phyloP scores from a whole-genome alignment of 1,139 yeast species.

The Suhomyces bolitotheri region DNA sequence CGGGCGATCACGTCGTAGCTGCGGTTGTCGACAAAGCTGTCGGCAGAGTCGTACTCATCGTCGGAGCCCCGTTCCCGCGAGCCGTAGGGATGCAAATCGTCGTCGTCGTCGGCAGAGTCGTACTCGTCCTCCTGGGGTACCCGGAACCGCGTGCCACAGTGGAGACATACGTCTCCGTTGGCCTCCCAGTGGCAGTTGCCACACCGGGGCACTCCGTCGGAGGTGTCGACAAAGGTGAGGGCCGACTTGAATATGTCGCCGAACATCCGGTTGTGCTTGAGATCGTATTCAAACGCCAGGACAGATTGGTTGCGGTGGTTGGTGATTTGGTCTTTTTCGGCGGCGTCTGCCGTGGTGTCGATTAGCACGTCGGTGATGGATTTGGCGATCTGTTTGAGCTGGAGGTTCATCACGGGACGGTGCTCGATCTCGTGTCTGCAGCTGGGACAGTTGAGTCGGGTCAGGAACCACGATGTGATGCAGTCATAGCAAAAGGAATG shows the following conservation, averaged over 20 bases:
- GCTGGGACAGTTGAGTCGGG: slow-evolving; percentile 53
- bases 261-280: slow-evolving; percentile 38
- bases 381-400: slow-evolving; percentile 38
- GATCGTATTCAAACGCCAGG: slow-evolving; percentile 41
- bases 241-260: slow-evolving; percentile 53
- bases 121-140: slow-evolving; percentile 29
- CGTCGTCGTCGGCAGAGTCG: slow-evolving; percentile 33
- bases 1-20: slow-evolving; percentile 18
- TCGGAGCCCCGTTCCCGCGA: slow-evolving; percentile 3
- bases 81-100: slow-evolving; percentile 16
- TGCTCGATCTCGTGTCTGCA: slow-evolving; percentile 48
- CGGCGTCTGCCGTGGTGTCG: slow-evolving; percentile 23
- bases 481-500: slow-evolving; percentile 53
- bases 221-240: slow-evolving; percentile 54
- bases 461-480: slow-evolving; percentile 51
- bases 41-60: slow-evolving; percentile 24
- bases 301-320: slow-evolving; percentile 28
- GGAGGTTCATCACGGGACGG: slow-evolving; percentile 49
- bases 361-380: slow-evolving; percentile 32
- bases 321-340: slow-evolving; percentile 22
- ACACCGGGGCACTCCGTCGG: slow-evolving; percentile 81
- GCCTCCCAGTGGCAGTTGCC: slow-evolving; percentile 85
- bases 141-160: slow-evolving; percentile 51
- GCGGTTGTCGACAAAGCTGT: slow-evolving; percentile 26
- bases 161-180: slow-evolving; percentile 53